Evolutionary conservation across 257 asterid species (phyloP).

Genomic region (Eucommia ulmoides): DNA sequence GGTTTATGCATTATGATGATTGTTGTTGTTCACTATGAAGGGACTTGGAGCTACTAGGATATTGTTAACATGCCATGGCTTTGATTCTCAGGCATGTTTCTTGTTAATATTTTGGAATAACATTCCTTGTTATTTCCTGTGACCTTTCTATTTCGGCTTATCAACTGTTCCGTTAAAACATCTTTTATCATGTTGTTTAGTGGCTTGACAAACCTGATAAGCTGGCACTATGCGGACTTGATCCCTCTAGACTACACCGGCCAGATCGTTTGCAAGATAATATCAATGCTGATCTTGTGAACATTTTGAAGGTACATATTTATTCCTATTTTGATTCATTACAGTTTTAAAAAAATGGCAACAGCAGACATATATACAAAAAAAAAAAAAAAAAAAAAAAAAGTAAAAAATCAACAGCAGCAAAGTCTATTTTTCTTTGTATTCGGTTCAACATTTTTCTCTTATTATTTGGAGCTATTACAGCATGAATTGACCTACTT

Average conservation of each 20-base stretch:
- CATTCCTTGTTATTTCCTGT: conserved; percentile 4
- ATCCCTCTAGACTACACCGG: conserved; percentile 51
- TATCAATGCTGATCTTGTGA: conserved; percentile 54
- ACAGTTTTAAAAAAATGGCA: background rate
- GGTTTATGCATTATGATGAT: background rate
- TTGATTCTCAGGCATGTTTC: conserved; percentile 55
- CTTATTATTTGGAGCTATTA: background rate
- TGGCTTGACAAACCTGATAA: conserved; percentile 74
- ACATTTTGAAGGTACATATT: conserved; percentile 51
- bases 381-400: too few relatives aligned
- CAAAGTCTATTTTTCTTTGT: too few relatives aligned
- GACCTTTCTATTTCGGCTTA: conserved; percentile 5
- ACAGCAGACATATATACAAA: too few relatives aligned
- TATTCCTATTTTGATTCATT: background rate
- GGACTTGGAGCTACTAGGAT: conserved; percentile 62
- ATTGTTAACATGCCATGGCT: conserved; percentile 64
- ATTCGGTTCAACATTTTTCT: background rate
- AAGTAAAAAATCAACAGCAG: too few relatives aligned
- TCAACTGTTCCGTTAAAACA: too few relatives aligned
- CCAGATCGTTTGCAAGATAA: conserved; percentile 80
- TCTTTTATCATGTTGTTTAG: conserved; percentile 17
- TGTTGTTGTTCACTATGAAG: conserved; percentile 23
- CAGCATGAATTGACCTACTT: background rate
- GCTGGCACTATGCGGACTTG: conserved; percentile 76
- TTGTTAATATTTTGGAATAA: conserved; percentile 6